A percentile compares a stretch with the other conserved stretches of the same genome.
phyloP scores from a whole-genome alignment of 768 basidiomycete genomes.

The Suillus subalutaceus region DNA sequence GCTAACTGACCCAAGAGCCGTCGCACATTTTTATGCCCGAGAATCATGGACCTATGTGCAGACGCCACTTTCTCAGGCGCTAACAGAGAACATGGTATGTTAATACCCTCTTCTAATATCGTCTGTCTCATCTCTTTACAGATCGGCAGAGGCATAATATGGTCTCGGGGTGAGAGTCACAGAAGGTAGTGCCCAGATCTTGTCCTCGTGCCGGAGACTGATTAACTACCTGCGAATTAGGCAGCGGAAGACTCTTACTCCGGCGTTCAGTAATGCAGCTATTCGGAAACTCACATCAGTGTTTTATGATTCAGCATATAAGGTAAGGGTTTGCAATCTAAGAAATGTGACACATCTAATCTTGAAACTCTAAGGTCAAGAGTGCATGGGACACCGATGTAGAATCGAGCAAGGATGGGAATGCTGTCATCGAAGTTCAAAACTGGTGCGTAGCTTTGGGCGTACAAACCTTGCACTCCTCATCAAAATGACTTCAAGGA shows the following conservation, averaged over 20 bases:
- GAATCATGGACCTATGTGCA: slow-evolving; percentile 52
- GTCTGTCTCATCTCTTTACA: not conserved
- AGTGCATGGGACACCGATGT: slow-evolving; percentile 28
- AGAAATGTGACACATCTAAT: not conserved
- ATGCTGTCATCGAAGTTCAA: slow-evolving; percentile 37
- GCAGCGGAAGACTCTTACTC: slow-evolving; percentile 30
- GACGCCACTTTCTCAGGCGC: slow-evolving; percentile 34
- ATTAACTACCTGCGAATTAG: slow-evolving; percentile 13
- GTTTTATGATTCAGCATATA: slow-evolving; percentile 33
- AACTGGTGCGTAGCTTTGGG: slow-evolving; percentile 20
- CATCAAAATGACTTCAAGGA: slow-evolving; percentile 14
- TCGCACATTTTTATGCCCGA: slow-evolving; percentile 49
- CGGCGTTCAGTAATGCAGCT: slow-evolving; percentile 28
- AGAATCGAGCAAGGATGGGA: slow-evolving; percentile 14
- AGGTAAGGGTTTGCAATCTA: slow-evolving; percentile 16
- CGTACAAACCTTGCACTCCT: not conserved
- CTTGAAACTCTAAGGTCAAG: slow-evolving; percentile 23
- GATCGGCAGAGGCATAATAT: slow-evolving; percentile 35
- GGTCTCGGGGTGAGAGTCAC: slow-evolving; percentile 47
- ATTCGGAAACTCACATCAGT: slow-evolving; percentile 25
- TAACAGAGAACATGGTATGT: slow-evolving; percentile 38
- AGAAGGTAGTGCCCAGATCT: slow-evolving; percentile 33
- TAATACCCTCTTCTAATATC: no score
- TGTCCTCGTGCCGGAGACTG: slow-evolving; percentile 24
- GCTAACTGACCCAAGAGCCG: slow-evolving; percentile 49